phyloP scores from a whole-genome alignment of 2,329 filamentous ascomycete genomes.

The Phialophora expanda region DNA sequence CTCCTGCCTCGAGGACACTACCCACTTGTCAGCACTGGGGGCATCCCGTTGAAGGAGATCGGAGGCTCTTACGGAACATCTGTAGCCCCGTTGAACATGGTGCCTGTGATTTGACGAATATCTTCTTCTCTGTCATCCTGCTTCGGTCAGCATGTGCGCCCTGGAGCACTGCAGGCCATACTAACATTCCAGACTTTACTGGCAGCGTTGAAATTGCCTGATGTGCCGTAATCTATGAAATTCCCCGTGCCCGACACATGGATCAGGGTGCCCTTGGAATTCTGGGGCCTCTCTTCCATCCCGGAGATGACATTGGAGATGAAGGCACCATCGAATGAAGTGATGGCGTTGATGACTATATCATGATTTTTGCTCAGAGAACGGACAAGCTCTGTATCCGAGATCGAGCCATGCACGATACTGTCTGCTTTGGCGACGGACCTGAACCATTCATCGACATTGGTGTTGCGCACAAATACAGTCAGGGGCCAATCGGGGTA shows the following conservation, averaged over 20 bases:
- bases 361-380: slow-evolving; percentile 32
- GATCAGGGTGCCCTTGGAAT: slow-evolving; percentile 26
- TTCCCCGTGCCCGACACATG: slow-evolving; percentile 30
- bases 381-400: slow-evolving; percentile 24
- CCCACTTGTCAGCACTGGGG: not conserved
- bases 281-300: slow-evolving; percentile 27
- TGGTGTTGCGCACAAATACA: slow-evolving; percentile 19
- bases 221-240: slow-evolving; percentile 30
- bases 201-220: slow-evolving; percentile 27
- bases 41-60: not conserved
- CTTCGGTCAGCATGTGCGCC: not conserved
- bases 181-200: slow-evolving; percentile 34
- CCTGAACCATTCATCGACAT: slow-evolving; percentile 26
- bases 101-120: slow-evolving; percentile 24
- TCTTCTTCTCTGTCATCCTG: slow-evolving; percentile 32
- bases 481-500: slow-evolving; percentile 28
- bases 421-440: slow-evolving; percentile 19
- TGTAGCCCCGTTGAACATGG: slow-evolving; percentile 29
- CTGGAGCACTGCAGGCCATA: not conserved
- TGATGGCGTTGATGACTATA: slow-evolving; percentile 30
- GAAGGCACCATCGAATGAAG: slow-evolving; percentile 28
- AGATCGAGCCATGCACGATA: slow-evolving; percentile 29
- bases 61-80: slow-evolving; percentile 22
- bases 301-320: slow-evolving; percentile 23
- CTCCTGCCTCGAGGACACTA: slow-evolving; percentile 28